These are phyloP conservation scores for Syzygium syzygioides DNA, from an alignment of 441 rosid species.

Conservation along the genomic window DNA sequence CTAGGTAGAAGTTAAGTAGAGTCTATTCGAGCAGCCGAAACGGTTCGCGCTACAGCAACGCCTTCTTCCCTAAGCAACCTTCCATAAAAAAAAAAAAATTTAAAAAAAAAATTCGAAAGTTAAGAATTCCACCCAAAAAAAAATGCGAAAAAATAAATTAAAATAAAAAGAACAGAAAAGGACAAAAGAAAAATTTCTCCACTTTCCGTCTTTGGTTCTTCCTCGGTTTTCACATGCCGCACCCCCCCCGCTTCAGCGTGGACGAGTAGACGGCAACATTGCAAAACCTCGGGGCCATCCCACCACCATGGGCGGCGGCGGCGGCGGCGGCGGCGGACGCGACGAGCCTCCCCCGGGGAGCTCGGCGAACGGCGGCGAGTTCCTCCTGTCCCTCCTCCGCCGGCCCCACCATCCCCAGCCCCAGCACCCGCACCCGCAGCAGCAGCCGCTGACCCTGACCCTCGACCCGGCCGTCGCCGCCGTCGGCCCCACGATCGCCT, in stretches of 20 bases:
- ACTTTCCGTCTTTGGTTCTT: background rate
- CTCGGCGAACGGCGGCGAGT: slow-evolving; percentile 56
- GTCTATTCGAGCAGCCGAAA: too few species aligned
- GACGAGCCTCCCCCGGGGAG: slow-evolving; percentile 33
- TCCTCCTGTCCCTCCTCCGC: slow-evolving; percentile 61
- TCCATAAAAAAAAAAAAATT: too few species aligned
- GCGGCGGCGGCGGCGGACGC: slow-evolving; percentile 31
- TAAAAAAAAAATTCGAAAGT: too few species aligned
- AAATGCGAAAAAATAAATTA: too few species aligned
- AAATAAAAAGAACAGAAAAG: background rate
- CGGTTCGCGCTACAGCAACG: too few species aligned
- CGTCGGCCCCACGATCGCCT: slow-evolving; percentile 48
- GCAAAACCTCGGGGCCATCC: background rate
- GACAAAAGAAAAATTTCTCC: background rate
- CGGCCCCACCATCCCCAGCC: slow-evolving; percentile 26
- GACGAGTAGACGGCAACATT: background rate
- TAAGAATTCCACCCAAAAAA: too few species aligned
- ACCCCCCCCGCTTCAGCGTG: background rate
- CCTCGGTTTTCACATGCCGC: background rate
- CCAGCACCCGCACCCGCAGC: background rate
- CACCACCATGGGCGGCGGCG: slow-evolving; percentile 39
- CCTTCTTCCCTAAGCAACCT: background rate
- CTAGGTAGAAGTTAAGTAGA: too few species aligned
- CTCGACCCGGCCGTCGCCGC: slow-evolving; percentile 88
- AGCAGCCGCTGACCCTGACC: slow-evolving; percentile 13